These are phyloP conservation scores for Aspergillus latus DNA, from an alignment of 2,329 filamentous ascomycete species.

Conservation along the genomic window DNA sequence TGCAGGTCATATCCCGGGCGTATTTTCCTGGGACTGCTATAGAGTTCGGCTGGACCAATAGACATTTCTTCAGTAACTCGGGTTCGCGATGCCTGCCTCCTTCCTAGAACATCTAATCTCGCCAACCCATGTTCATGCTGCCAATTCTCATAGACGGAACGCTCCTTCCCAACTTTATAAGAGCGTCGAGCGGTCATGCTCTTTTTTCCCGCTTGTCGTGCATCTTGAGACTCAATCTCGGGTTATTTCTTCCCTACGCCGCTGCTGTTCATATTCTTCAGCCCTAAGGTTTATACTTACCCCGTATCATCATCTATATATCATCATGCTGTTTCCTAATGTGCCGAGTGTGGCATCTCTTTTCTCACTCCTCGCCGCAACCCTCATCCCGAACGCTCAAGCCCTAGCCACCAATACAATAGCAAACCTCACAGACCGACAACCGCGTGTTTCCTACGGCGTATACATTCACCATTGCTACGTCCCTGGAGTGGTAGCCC, in stretches of 20 bases:
- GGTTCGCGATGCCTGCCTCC: background rate
- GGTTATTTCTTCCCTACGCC: background rate
- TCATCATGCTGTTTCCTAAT: constrained; percentile 14
- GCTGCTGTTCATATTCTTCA: background rate
- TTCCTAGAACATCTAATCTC: background rate
- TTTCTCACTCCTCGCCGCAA: constrained; percentile 3
- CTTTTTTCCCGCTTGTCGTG: background rate
- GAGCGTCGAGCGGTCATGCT: background rate
- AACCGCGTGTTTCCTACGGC: constrained; percentile 36
- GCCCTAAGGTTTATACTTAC: constrained; percentile 8
- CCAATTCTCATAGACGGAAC: background rate
- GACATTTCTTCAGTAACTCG: background rate
- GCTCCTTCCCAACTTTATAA: background rate
- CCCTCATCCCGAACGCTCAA: background rate
- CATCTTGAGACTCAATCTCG: background rate
- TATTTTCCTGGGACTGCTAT: background rate
- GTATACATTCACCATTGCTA: constrained; percentile 44
- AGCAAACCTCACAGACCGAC: background rate
- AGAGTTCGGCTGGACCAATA: background rate
- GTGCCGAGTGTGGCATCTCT: constrained; percentile 1
- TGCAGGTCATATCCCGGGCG: background rate
- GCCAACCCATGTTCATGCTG: background rate
- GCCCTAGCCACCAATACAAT: background rate
- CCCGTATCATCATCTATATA: constrained; percentile 12
- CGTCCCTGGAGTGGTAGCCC: constrained; percentile 56